These are phyloP conservation scores for Acanthamoeba sp. DNA, from an alignment of 208 protist genomes.

Conservation along the genomic window DNA sequence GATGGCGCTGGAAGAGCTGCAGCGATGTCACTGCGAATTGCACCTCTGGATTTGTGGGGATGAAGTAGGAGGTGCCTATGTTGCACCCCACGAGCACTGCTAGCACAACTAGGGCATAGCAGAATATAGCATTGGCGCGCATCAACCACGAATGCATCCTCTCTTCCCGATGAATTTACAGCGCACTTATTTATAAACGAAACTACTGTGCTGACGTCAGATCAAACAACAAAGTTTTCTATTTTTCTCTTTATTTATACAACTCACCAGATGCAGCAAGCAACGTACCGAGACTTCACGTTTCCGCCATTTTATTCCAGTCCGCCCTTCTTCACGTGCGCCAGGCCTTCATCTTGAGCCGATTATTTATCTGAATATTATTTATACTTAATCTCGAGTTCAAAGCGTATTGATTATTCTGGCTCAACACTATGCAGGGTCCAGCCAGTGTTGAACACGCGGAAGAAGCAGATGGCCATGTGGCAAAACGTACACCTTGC, in stretches of 20 bases:
- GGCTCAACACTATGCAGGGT: background rate
- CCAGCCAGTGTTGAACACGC: conserved; percentile 46
- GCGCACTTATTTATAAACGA: too few species aligned
- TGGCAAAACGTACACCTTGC: conserved; percentile 32
- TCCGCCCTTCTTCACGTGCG: conserved; percentile 30
- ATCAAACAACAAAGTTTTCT: too few species aligned
- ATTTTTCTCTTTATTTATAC: too few species aligned
- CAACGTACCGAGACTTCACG: conserved; percentile 1
- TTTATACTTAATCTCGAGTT: too few species aligned
- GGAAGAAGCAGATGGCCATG: conserved; percentile 57
- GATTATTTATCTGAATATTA: too few species aligned
- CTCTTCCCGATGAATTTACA: background rate
- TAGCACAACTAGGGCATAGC: background rate
- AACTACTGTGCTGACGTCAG: too few species aligned
- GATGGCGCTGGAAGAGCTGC: conserved; percentile 35
- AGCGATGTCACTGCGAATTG: conserved; percentile 15
- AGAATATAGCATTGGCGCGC: conserved; percentile 12
- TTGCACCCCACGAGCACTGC: conserved; percentile 34
- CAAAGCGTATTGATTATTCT: too few species aligned
- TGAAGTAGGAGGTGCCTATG: background rate
- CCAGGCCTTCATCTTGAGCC: background rate
- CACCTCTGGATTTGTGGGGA: background rate
- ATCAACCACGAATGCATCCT: conserved; percentile 18
- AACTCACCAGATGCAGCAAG: too few species aligned
- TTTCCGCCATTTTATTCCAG: conserved; percentile 20